Evolutionary conservation across 2,329 filamentous ascomycete genomes (phyloP), one percentile per base, ranked within the genome.

Genomic region (Pseudogymnoascus sp.): DNA sequence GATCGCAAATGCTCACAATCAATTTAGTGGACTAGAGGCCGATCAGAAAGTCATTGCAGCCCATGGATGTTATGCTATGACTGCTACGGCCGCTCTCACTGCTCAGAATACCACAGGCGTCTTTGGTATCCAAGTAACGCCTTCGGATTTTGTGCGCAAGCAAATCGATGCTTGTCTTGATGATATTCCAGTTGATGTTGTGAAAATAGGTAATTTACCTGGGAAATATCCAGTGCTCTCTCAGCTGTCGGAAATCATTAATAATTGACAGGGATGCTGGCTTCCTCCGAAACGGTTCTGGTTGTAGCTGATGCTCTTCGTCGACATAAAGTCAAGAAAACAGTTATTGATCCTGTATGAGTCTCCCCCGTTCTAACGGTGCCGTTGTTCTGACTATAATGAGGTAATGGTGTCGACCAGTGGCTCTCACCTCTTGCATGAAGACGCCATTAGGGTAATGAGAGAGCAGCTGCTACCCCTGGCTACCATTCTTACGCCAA

Each of bases 21-120:
- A 26, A 14, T 64, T 37, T 71, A 96, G 93, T 63, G 95, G 93
- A 61, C 85, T 99, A 35, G 93, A 99, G 76, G 95, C 93, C 40
- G 93, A 98, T 74, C 93, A 98, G 73, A 96, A 96, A 75, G 92
- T 96, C 65, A 89, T 96, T 65, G 89, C 92, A 50, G 91, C 90
- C 16, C 92, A 98, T 83, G 88, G 89, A 65, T 95, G 90, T 78
- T 98, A 98, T 81, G 92, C 91, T 65, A 96, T 97, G 87, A 97
- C 93, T 60, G 91, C 93, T 22, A 97, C 93, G 8, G 96, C 93
- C 12, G 93, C 93, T 19, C 79, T 99, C 72, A 99, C 95, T n/a
- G 93, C 91, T 14, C 95, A 98, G 73, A 96, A 98, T 76, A 99
- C 95, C 0, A 81, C 84, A 61, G 91, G 91, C 4, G 92, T 98